These are phyloP conservation scores for Paratinospora sagittata DNA, from an alignment of 164 flowering plant genomes.

Conservation along the genomic window DNA sequence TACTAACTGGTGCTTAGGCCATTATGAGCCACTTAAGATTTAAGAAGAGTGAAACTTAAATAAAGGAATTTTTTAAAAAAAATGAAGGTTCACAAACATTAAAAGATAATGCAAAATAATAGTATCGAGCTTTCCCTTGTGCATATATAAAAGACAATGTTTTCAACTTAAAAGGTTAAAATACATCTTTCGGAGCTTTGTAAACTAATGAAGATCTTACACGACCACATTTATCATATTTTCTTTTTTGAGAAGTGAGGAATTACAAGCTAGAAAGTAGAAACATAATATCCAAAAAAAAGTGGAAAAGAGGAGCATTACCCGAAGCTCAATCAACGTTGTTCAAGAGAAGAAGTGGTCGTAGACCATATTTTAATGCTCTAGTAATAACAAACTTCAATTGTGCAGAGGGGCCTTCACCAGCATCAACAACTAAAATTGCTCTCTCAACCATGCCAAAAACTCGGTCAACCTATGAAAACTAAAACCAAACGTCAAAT, in stretches of 20 bases:
- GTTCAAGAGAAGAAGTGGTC: slow-evolving; percentile 92
- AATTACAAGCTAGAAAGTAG: too few relatives aligned
- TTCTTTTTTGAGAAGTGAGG: neutral
- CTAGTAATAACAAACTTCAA: slow-evolving; percentile 97
- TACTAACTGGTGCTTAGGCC: too few relatives aligned
- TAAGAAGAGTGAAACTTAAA: too few relatives aligned
- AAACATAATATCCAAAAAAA: neutral
- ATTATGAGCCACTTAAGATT: too few relatives aligned
- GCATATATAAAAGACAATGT: too few relatives aligned
- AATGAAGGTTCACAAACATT: too few relatives aligned
- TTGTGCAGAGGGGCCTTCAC: slow-evolving; percentile 98
- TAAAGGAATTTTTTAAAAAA: too few relatives aligned
- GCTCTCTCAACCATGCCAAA: slow-evolving; percentile 99
- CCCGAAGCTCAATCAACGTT: slow-evolving; percentile 94
- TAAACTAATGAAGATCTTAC: neutral
- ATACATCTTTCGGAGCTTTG: neutral
- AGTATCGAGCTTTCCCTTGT: neutral
- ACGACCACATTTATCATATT: neutral
- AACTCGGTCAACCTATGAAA: slow-evolving; percentile 79
- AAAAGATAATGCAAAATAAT: too few relatives aligned
- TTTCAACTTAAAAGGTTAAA: too few relatives aligned
- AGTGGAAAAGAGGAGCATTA: slow-evolving; percentile 22
- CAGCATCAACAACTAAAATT: slow-evolving; percentile 94
- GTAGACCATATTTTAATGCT: slow-evolving; percentile 90
- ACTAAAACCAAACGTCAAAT: neutral